Conservation (phyloP, 805 yeast genomes). For the Candida corydali region DNA sequence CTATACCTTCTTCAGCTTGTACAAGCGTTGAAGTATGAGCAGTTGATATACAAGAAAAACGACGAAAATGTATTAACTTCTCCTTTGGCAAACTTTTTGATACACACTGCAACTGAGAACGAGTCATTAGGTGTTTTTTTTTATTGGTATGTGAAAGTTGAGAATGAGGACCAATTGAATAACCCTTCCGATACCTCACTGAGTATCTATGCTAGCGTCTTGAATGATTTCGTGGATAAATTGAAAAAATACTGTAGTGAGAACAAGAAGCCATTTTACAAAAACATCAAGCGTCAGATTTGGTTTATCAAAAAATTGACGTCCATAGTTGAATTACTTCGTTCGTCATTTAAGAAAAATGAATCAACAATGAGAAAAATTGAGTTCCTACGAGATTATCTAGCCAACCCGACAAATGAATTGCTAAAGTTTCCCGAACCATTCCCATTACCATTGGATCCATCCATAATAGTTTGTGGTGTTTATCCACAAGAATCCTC, state of each 20-base stretch:
- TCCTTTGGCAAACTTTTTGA: constrained; percentile 70
- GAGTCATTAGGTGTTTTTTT: constrained; percentile 72
- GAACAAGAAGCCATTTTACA: constrained; percentile 30
- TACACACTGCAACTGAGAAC: constrained; percentile 64
- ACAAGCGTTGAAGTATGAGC: constrained; percentile 84
- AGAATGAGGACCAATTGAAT: constrained; percentile 59
- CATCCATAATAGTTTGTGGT: constrained; percentile 69
- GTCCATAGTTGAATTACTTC: constrained; percentile 59
- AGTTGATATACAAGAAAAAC: constrained; percentile 19
- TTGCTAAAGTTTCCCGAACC: constrained; percentile 42
- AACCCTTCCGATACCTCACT: constrained; percentile 5
- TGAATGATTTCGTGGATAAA: constrained; percentile 39
- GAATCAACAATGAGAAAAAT: constrained; percentile 77
- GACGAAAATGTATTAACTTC: constrained; percentile 34
- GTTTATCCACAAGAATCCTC: constrained; percentile 73
- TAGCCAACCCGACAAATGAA: constrained; percentile 45
- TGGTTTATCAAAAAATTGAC: constrained; percentile 65
- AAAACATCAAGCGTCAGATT: constrained; percentile 55
- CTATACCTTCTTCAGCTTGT: constrained; percentile 84
- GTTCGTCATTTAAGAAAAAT: constrained; percentile 47
- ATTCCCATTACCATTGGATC: constrained; percentile 78
- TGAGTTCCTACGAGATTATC: constrained; percentile 58
- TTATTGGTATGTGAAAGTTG: constrained; percentile 91
- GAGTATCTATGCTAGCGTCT: constrained; percentile 29
- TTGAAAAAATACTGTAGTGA: constrained; percentile 24